Base-by-base conservation (phyloP, 2,329 filamentous ascomycete species). In the Talaromyces islandicus region DNA sequence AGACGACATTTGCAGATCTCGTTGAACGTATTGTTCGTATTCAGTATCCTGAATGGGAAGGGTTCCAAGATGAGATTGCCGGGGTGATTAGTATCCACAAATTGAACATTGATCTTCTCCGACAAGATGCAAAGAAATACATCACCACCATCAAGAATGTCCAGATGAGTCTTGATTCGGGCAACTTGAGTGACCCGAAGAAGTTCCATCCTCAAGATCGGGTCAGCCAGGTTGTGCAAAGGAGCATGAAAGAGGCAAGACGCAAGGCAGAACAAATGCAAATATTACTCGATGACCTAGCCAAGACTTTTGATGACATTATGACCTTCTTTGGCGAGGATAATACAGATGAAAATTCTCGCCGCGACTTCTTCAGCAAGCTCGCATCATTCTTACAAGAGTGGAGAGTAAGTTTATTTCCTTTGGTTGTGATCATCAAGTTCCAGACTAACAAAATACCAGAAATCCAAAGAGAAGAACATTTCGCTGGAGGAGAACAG, bases 151-250 rank as follows among this genome's bases (percentile, higher is more conserved):
- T 99, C 77, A 90, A 89, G 74, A 97, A 96, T 71, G 87, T 97
- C 30, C 94, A 99, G 75, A 86, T 85, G 75, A 95, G 91, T 25
- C 84, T 99, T 56, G 94, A 99, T 75, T 89, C 88, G 35, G 94
- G 94, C 68, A 97, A 96, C 73, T 80, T 99, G 64, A 96, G 91
- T 71, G 94, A 99, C 71, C 89, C 93, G 51, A 97, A 94, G 81
- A 95, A 93, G 69, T 99, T 99, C 82, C 94, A 99, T 71, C 93
- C 94, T 19, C 91, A 97, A 76, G 94, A 99, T 74, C 90, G 94
- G 62, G 92, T 97, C 50, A 89, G 88, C 64, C 90, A 95, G 75
- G 83, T 97, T 35, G 92, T 96, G 59, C 91, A 96, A 76, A 84
- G 93, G 56, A 88, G 85, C 65, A 97, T 99, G 93, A 97, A 97